A percentile compares a stretch with the other conserved stretches of the same genome.
phyloP scores from a whole-genome alignment of 805 yeast species.

The Candida sithepensis region DNA sequence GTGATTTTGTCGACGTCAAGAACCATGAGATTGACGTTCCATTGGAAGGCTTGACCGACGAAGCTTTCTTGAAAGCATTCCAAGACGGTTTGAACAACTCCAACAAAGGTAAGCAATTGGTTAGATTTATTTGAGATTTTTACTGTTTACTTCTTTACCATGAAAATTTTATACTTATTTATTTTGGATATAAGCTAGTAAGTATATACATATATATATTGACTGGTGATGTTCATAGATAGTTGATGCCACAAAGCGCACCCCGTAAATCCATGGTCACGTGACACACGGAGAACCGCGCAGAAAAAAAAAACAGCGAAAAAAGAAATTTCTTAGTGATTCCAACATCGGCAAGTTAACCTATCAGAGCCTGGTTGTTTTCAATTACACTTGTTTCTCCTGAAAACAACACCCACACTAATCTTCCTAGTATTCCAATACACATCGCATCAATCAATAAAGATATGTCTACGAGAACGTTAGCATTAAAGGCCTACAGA shows the following conservation, averaged over 20 bases:
- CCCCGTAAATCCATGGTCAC: no score
- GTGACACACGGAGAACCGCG: no score
- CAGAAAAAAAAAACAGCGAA: no score
- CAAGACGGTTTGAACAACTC: constrained; percentile 40
- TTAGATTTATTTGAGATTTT: constrained; percentile 25
- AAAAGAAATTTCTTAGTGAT: not conserved
- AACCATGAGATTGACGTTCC: constrained; percentile 37
- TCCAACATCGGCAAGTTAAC: not conserved
- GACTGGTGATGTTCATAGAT: no score
- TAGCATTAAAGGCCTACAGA: constrained; percentile 50
- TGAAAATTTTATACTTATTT: no score
- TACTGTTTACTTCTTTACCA: not conserved
- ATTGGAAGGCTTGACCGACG: constrained; percentile 32
- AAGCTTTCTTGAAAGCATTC: constrained; percentile 40
- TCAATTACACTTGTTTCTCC: no score
- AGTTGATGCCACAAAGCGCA: no score
- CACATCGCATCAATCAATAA: not conserved
- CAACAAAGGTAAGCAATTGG: constrained; percentile 42
- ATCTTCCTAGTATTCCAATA: not conserved
- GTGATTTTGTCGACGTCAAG: constrained; percentile 50
- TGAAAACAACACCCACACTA: not conserved
- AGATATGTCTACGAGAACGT: constrained; percentile 18
- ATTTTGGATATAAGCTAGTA: no score
- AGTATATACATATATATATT: no score
- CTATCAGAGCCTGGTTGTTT: no score